Conservation (phyloP, 805 yeast genomes). For the Yamadazyma philogaea region DNA sequence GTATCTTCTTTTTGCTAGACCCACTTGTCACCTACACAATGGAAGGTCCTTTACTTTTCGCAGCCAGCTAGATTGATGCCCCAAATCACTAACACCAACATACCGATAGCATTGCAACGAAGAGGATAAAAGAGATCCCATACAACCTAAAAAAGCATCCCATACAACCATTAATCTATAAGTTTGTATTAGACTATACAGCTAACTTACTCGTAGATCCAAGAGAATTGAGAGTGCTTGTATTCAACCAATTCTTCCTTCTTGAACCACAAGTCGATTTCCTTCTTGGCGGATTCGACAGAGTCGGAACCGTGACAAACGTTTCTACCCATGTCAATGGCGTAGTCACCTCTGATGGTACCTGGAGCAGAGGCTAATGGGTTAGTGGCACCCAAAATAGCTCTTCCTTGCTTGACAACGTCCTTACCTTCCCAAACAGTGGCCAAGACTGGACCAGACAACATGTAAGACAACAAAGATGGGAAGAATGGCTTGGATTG, state of each 20-base stretch:
- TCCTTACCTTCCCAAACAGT: conserved; percentile 99
- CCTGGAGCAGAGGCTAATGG: conserved; percentile 97
- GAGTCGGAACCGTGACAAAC: conserved; percentile 99
- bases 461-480: conserved; percentile 92
- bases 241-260: conserved; percentile 91
- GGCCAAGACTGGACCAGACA: conserved; percentile 97
- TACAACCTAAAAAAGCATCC: neutral
- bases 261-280: conserved; percentile 97
- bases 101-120: too few species aligned
- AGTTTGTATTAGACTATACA: neutral
- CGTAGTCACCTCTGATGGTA: conserved; percentile 99
- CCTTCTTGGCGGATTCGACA: conserved; percentile 95
- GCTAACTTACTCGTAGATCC: conserved; percentile 84
- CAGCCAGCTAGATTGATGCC: too few species aligned
- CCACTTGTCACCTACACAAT: too few species aligned
- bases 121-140: neutral
- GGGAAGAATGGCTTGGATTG: conserved; percentile 98
- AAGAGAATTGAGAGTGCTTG: conserved; percentile 78
- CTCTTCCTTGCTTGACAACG: conserved; percentile 98
- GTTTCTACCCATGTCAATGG: conserved; percentile 98
- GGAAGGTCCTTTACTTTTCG: too few species aligned
- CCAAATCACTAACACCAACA: too few species aligned
- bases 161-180: neutral
- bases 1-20: too few species aligned
- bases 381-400: conserved; percentile 97